Evolutionary conservation across 202 grass and related monocot genomes (phyloP), one percentile per base, ranked within the genome.

Genomic region (Elaeis oleifera): DNA sequence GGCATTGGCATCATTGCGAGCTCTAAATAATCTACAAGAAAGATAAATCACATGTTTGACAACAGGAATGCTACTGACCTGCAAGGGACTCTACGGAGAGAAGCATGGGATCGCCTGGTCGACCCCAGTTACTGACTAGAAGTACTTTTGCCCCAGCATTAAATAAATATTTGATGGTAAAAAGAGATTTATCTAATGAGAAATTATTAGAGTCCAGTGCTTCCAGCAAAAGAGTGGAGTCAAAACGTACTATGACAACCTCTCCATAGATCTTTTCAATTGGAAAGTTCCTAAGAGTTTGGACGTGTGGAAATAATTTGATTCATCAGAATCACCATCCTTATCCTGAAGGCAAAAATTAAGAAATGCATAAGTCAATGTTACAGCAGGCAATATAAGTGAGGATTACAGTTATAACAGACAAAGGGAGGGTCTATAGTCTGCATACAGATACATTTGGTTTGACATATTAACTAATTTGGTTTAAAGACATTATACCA

Each of bases 271-370:
- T 70, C 56, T 96, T 96, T 51, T 88, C 87, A 72, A 71, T 58
- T 5, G 87, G 84, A 70, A 88, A 90, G 27, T 83, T 64, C 16
- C 81, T 72, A 79, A 96, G 84, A 81, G 79, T 85, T 88, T 96
- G 91, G 54, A 90, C 81, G 19, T 84, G 73, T 5, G 88, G 74
- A 83, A 82, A 65, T 28, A 71, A 68, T 76, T 69, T 63, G 49
- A 70, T 20, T 56, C 57, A 67, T 26, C 56, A 60, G 31, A 51
- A 60, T 55, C 68, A 73, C 21, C 65, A 68, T 74, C 56, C 18
- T 36, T 79, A 24, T 74, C 82, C 64, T 89, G 72, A 77, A 74
- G 61, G 6, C 68, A 44, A 67, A 48, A 50, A 49, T 44, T 36
- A 77, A 5, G 22, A 29, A 16, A 53, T 21, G 27, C 5, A 14